Evolutionary conservation across 2,329 filamentous ascomycete genomes (phyloP), one percentile per base, ranked within the genome.

Genomic region (Aspergillus latus): DNA sequence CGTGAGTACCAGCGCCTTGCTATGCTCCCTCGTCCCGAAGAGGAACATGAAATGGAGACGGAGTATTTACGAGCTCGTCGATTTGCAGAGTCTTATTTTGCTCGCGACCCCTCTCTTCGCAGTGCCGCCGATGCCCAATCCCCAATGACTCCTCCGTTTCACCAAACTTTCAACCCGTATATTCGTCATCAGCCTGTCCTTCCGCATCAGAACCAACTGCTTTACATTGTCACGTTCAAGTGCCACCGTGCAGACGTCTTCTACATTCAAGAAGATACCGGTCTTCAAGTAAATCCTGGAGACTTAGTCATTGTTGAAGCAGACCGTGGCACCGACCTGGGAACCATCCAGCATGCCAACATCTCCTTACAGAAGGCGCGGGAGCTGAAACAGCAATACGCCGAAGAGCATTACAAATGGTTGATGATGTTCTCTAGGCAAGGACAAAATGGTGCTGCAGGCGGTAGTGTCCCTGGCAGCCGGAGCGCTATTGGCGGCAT

Each of bases 281-380:
- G 94, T 2, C 81, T 99, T 32, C 89, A 89, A 16, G 89, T 97
- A 52, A 94, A 92, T 66, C 87, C 88, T 15, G 94, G 94, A 32
- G 94, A 99, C 70, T 81, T 97, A 51, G 95, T 99, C 59, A 97
- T 99, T 64, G 92, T 97, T 15, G 94, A 99, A 75, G 94, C 94
- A 26, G 95, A 99, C 72, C 90, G 94, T 61, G 94, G 94, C 45
- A 96, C 92, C 21, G 95, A 99, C 70, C 83, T 99, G 36, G 95
- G 94, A 44, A 96, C 93, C 28, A 93, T 99, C 29, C 89, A 90
- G 51, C 86, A 89, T 64, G 89, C 92, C 61, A 92, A 95, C 65
- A 86, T 97, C 39, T 89, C 91, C 60, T 92, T 92, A 82, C 88
- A 92, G 63, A 85, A 88, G 50, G 94, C 94, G 7, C 92, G 94